Evolutionary conservation across 805 yeast species (phyloP).

Genomic region (Teunomyces lycoperdinae): DNA sequence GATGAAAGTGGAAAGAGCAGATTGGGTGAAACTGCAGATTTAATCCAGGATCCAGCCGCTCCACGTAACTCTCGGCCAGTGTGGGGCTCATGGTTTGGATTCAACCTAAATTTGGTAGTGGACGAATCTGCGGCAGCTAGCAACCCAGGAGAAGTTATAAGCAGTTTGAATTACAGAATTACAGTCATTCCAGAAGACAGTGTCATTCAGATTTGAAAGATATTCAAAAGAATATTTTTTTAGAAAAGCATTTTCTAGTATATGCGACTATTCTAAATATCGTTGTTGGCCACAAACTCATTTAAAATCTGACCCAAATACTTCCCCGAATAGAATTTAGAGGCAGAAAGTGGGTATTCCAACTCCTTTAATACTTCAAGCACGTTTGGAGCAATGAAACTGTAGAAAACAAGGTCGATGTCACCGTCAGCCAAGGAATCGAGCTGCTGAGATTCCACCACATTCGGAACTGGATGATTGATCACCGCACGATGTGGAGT

Average conservation of each 20-base stretch:
- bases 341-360: constrained; percentile 13
- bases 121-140: constrained; percentile 46
- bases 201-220: constrained; percentile 21
- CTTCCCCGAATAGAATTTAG: constrained; percentile 25
- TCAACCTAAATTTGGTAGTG: constrained; percentile 54
- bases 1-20: constrained; percentile 74
- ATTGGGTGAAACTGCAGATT: constrained; percentile 61
- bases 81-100: constrained; percentile 75
- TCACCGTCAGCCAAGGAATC: constrained; percentile 17
- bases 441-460: constrained; percentile 53
- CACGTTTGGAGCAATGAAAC: constrained; percentile 54
- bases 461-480: constrained; percentile 71
- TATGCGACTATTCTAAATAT: constrained; percentile 7
- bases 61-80: constrained; percentile 38
- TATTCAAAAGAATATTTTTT: too few species aligned
- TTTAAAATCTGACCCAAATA: constrained; percentile 35
- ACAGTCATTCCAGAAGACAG: constrained; percentile 60
- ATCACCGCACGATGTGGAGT: constrained; percentile 63
- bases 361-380: constrained; percentile 29
- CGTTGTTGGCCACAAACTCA: constrained; percentile 23
- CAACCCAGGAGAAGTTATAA: constrained; percentile 42
- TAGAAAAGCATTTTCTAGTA: constrained; percentile 3
- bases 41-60: constrained; percentile 25
- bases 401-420: constrained; percentile 76
- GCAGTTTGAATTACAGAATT: constrained; percentile 63